These are phyloP conservation scores for Skeletonema marinoi DNA, from an alignment of 108 stramenopile species.

Conservation along the genomic window DNA sequence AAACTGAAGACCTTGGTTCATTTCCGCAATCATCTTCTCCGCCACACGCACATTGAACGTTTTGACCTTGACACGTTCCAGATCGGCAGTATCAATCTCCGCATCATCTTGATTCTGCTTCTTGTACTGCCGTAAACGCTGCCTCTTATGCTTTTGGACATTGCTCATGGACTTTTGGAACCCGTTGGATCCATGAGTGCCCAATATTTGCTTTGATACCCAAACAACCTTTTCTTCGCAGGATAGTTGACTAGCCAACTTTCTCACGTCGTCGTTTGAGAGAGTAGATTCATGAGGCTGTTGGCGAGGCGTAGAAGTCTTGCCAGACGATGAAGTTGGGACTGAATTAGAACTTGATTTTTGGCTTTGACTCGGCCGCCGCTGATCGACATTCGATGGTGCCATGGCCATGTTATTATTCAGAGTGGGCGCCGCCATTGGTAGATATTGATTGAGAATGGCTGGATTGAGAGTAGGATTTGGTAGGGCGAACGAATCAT, in stretches of 20 bases:
- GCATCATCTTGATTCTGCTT: constrained; percentile 24
- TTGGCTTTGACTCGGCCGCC: neutral
- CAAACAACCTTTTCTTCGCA: constrained; percentile 60
- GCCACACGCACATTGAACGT: constrained; percentile 74
- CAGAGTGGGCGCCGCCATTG: neutral
- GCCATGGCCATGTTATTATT: neutral
- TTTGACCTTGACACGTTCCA: constrained; percentile 55
- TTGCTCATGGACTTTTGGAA: constrained; percentile 70
- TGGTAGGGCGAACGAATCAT: neutral
- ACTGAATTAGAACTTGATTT: constrained; percentile 3
- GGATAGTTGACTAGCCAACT: constrained; percentile 49
- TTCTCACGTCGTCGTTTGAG: constrained; percentile 26
- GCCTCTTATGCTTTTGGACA: constrained; percentile 74
- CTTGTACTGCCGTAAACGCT: constrained; percentile 70
- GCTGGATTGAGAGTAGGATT: neutral
- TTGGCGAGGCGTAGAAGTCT: constrained; percentile 4
- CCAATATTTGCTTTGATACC: constrained; percentile 63
- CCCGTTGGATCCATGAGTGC: constrained; percentile 73
- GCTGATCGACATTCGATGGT: neutral
- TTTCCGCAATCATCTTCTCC: constrained; percentile 68
- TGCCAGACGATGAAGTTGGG: constrained; percentile 6
- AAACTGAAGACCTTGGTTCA: constrained; percentile 65
- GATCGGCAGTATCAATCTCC: constrained; percentile 10
- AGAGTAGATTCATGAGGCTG: constrained; percentile 14
- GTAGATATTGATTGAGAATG: neutral